Base-by-base conservation (phyloP, 1,139 yeast species). In the Magnusiomyces clavatus region DNA sequence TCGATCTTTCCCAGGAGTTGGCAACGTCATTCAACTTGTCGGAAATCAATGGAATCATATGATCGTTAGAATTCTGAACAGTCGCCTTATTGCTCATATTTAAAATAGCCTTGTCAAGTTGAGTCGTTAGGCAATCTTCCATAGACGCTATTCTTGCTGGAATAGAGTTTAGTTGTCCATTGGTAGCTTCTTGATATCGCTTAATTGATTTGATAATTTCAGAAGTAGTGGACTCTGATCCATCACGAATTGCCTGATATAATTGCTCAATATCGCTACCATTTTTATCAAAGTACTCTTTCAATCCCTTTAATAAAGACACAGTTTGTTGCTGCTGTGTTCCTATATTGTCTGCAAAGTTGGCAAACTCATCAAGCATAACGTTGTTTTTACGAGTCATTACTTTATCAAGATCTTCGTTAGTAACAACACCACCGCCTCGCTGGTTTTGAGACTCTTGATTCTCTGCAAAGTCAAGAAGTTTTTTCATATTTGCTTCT, bases 271-370 rank as follows among this genome's bases (percentile, higher is more conserved):
- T 20, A 4, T 46, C 47, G 12, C 34, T 40, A 3, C 31, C 42
- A 14, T 52, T 43, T 6, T 39, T 46, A 10, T 48, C 51, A n/a
- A 47, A 45, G 16, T 47, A 40, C 11, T 51, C 50, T 43, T 49
- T 46, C 24, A 48, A 35, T 5, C 46, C 48, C 13, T 36, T 6
- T 13, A 53, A 38, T 12, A 51, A 34, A 42, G 39, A 39, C 16
- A 51, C 43, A 2, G 50, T 49, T 29, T 50, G 51, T 12, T 46
- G 47, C 20, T 53, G 51, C 38, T 53, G 56, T 2, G 50, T 41
- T 16, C 44, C 43, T 8, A 52, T 40, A 11, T 40, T 48, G n/a
- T 50, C 48, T 12, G 53, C 46, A 16, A 51, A 47, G 10, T 47
- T 45, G 19, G 48, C 35, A 19, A 53, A 38, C n/a, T 50, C 47